These are phyloP conservation scores for Nakaseomyces sp. DNA, from an alignment of 1,139 yeast species.

Conservation along the genomic window DNA sequence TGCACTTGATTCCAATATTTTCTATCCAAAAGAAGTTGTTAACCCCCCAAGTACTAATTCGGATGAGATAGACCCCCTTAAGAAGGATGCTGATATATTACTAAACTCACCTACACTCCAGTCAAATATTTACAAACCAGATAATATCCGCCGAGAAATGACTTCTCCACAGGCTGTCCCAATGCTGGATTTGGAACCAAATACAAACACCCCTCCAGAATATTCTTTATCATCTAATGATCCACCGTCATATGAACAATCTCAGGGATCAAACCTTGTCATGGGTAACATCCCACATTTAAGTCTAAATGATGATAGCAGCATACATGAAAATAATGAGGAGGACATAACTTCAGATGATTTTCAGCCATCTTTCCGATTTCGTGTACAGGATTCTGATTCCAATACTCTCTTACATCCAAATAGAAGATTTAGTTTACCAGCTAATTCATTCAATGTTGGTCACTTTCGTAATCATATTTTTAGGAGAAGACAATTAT, in stretches of 20 bases:
- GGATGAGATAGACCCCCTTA: conserved; percentile 35
- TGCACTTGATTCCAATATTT: conserved; percentile 31
- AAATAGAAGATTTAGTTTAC: conserved; percentile 1
- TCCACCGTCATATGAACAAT: conserved; percentile 32
- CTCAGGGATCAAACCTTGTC: conserved; percentile 14
- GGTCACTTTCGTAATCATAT: not conserved
- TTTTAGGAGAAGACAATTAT: conserved; percentile 1
- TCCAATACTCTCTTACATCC: not conserved
- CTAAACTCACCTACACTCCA: conserved; percentile 21
- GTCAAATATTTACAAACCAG: conserved; percentile 56
- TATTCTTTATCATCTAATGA: conserved; percentile 18
- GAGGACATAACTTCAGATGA: conserved; percentile 1
- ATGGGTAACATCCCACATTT: conserved; percentile 10
- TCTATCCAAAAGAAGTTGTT: conserved; percentile 33
- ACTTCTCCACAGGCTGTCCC: conserved; percentile 54
- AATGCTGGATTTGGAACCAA: conserved; percentile 33
- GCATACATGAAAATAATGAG: conserved; percentile 4
- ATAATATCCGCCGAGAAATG: conserved; percentile 35
- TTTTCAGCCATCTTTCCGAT: conserved; percentile 1
- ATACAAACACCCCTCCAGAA: conserved; percentile 15
- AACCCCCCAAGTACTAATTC: conserved; percentile 42
- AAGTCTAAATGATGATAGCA: conserved; percentile 9
- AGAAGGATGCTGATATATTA: not conserved
- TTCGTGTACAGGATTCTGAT: not conserved
- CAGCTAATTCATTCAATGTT: not conserved